Base-by-base conservation (phyloP, 805 yeast genomes). In the Yamadazyma sp. region DNA sequence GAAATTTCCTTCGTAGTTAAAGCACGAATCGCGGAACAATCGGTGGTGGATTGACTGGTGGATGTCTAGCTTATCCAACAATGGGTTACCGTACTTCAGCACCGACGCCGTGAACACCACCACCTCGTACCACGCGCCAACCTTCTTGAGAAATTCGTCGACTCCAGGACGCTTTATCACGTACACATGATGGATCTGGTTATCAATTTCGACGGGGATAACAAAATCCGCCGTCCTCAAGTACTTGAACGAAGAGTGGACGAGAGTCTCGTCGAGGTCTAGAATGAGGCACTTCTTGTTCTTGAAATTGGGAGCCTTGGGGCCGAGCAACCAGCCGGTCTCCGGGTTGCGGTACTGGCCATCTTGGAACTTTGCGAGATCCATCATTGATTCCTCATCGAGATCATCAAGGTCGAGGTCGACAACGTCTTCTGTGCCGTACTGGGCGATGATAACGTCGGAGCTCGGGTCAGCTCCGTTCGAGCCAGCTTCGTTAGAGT, bases 81-180 rank as follows among this genome's bases (percentile, higher is more conserved):
- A 70, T 3, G 99, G 99, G 59, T 93, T 96, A 29, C 98, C 99
- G 57, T 93, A 93, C 55, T 95, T 79, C 47, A 93, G 77, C 9
- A 93, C 98, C 29, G 95, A 83, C 1, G 99, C 99, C 0, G 99
- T 93, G 62, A 93, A 93, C 3, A 93, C 95, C 16, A 93, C 98
- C 40, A 93, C 95, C 63, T 93, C 99, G 58, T 74, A 93, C 52
- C 90, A 60, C 57, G 86, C 73, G 18, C 97, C 95, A 32, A 91
- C 95, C 47, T 77, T 73, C 50, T 67, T 69, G 68, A 93, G 70
- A 54, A 93, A 93, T 56, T 87, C 95, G 62, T 93, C 99, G 35
- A 95, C 98, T 1, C 99, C 99, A 1, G 99, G 99, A 53, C 99
- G 77, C 57, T 93, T 93, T 40, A 90, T 89, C 16, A 93, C 99